Conservation (phyloP, 2,329 filamentous ascomycete genomes). For the Dactylellina cionopaga region DNA sequence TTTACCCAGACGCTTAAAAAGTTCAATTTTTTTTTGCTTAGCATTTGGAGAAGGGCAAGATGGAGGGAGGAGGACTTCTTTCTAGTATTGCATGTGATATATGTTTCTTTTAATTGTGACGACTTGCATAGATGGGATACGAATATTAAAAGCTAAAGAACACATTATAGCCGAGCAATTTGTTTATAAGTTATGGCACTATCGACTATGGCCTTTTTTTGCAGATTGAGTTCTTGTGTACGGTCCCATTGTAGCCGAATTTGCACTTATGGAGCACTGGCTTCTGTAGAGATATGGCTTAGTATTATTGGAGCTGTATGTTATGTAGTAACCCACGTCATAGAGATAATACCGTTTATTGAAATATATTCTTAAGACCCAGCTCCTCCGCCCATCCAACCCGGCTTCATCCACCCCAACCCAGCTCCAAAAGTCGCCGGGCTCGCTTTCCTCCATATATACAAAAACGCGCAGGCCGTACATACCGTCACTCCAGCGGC, state of each 20-base stretch:
- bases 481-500: constrained; percentile 69
- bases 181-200: too few species aligned
- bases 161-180: too few species aligned
- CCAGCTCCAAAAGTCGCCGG: constrained; percentile 44
- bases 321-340: not conserved
- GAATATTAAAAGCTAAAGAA: constrained; percentile 17
- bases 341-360: too few species aligned
- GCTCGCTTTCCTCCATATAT: constrained; percentile 52
- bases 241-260: too few species aligned
- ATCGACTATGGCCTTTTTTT: too few species aligned
- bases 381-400: constrained; percentile 51
- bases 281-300: too few species aligned
- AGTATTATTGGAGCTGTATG: too few species aligned
- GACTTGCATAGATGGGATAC: constrained; percentile 50
- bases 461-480: constrained; percentile 50
- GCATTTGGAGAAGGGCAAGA: too few species aligned
- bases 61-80: too few species aligned
- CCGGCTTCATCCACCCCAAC: constrained; percentile 53
- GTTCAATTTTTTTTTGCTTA: not conserved
- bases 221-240: too few species aligned
- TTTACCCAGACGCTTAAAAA: constrained; percentile 59
- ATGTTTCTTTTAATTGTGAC: constrained; percentile 12
- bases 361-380: constrained; percentile 32
- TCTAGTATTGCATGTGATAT: constrained; percentile 16
- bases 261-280: too few species aligned